Conservation (phyloP, 202 grass and related monocot species). For the Bolboschoenoplectus hybrid region DNA sequence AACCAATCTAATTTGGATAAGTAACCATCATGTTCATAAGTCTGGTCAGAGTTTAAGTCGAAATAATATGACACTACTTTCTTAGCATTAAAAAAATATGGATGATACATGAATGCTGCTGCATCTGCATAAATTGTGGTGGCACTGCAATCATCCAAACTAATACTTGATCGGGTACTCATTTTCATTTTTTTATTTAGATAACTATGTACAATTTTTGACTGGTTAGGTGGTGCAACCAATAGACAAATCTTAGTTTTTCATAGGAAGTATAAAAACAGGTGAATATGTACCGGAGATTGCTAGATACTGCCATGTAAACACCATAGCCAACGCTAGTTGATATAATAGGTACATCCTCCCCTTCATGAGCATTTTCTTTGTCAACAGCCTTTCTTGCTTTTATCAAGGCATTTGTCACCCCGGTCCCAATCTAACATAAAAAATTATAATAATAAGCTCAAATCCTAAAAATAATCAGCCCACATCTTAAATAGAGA, state of each 20-base stretch:
- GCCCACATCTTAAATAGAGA: background rate
- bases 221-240: slow-evolving; percentile 20
- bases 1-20: background rate
- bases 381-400: slow-evolving; percentile 68
- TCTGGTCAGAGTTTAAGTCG: background rate
- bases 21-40: background rate
- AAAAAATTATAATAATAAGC: slow-evolving; percentile 34
- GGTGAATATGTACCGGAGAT: slow-evolving; percentile 69
- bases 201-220: slow-evolving; percentile 29
- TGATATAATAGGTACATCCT: slow-evolving; percentile 70
- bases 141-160: background rate
- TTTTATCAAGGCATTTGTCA: slow-evolving; percentile 88
- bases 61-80: background rate
- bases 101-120: background rate
- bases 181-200: slow-evolving; percentile 23
- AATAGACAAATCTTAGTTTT: slow-evolving; percentile 36
- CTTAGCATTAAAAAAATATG: background rate
- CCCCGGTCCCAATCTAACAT: slow-evolving; percentile 75
- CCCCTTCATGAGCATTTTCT: slow-evolving; percentile 65
- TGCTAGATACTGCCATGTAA: slow-evolving; percentile 98
- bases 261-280: slow-evolving; percentile 29
- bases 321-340: slow-evolving; percentile 92
- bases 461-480: slow-evolving; percentile 39
- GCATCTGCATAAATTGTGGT: slow-evolving; percentile 1
- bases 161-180: background rate